These are phyloP conservation scores for Eleusine coracana DNA, from an alignment of 176 grass and related monocot species.

Conservation along the genomic window DNA sequence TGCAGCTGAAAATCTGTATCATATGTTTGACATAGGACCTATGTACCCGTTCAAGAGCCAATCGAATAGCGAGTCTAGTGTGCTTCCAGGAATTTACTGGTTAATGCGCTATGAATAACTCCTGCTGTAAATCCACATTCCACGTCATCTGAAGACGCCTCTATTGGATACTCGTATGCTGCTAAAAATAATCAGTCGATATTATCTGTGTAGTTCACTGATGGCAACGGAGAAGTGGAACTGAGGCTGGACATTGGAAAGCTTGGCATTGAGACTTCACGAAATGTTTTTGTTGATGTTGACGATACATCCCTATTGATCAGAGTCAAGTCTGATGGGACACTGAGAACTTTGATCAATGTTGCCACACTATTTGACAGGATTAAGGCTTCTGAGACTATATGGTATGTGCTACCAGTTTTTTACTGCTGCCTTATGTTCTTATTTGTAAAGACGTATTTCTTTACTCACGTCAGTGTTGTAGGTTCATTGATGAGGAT, in stretches of 20 bases:
- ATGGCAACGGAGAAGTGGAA: conserved; percentile 67
- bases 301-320: conserved; percentile 78
- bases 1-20: too few species aligned
- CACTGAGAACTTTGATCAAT: conserved; percentile 77
- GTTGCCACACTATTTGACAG: conserved; percentile 67
- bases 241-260: conserved; percentile 80
- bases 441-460: background rate
- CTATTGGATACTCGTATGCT: background rate
- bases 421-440: background rate
- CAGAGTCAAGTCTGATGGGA: conserved; percentile 80
- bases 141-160: background rate
- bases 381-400: conserved; percentile 89
- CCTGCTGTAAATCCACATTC: conserved; percentile 2
- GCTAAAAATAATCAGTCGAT: conserved; percentile 16
- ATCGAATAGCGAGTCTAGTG: background rate
- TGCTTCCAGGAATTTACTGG: background rate
- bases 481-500: conserved; percentile 94
- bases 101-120: background rate
- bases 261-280: conserved; percentile 62
- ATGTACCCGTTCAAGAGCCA: too few species aligned
- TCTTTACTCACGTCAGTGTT: background rate
- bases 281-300: conserved; percentile 84
- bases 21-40: too few species aligned
- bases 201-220: conserved; percentile 60
- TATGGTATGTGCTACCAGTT: conserved; percentile 56